Base-by-base conservation (phyloP, 257 asterid species). In the Asclepias syriaca region DNA sequence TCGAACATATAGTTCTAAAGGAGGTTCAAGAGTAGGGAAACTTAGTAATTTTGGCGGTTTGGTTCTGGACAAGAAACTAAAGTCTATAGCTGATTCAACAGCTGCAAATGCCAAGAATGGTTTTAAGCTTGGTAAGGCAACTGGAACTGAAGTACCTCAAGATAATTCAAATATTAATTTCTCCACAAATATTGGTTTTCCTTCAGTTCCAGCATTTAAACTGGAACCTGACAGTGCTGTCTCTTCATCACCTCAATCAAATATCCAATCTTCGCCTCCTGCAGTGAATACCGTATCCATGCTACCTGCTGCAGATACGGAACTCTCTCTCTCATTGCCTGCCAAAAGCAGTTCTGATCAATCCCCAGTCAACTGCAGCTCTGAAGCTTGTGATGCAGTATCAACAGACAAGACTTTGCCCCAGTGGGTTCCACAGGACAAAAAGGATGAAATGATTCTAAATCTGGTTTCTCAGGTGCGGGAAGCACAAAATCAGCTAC, bases 311-410 rank as follows among this genome's bases (percentile, higher is more conserved):
- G 89, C 98, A 63, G 97, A 87, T 75, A 89, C 97, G 0, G 97
- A 91, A 85, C 95, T 91, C 40, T 94, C 97, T 48, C 96, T 94
- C 61, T 88, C 97, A 0, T 82, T 88, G 55, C 96, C 97, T 65
- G 79, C 93, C 70, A 84, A 85, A 79, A 78, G 73, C 73, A 54
- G 77, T 77, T 78, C 80, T 15, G 81, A 83, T 72, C 87, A 93
- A 45, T 72, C 72, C 81, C 91, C 93, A n/a, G 75, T 84, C 68
- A 83, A 84, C 76, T 83, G 72, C 75, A 83, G 74, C 8, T 63
- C 77, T 16, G 91, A 87, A 73, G 72, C 71, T 0, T 71, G 69
- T 75, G 71, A 70, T 58, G 83, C 73, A 54, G 79, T 84, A 21
- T 76, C 87, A 34, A 73, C 77, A 59, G 87, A 82, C 59, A 88